Evolutionary conservation across 176 grass and related monocot genomes (phyloP).

Genomic region (Musa troglodytarum): DNA sequence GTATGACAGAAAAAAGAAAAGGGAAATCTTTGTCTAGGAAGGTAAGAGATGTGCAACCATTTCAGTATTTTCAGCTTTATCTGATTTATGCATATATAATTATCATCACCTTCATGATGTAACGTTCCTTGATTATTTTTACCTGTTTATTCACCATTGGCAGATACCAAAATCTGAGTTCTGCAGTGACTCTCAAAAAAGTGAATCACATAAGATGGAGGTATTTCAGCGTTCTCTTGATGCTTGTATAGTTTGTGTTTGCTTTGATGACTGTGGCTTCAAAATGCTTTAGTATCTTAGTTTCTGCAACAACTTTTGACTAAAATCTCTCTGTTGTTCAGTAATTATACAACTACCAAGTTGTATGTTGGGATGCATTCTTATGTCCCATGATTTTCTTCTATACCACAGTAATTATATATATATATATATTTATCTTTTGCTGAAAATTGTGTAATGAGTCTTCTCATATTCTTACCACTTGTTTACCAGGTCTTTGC

Average conservation of each 20-base stretch:
- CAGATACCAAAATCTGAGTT: conserved; percentile 46
- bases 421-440: not conserved
- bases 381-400: too few relatives aligned
- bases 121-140: conserved; percentile 5
- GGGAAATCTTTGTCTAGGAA: conserved; percentile 45
- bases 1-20: conserved; percentile 66
- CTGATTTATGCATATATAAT: not conserved
- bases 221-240: conserved; percentile 17
- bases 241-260: not conserved
- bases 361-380: too few relatives aligned
- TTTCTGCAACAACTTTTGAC: not conserved
- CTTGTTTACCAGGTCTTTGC: conserved; percentile 40
- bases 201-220: conserved; percentile 43
- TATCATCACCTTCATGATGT: not conserved
- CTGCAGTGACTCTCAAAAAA: conserved; percentile 22
- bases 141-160: conserved; percentile 10
- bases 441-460: not conserved
- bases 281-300: not conserved
- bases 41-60: conserved; percentile 34
- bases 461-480: not conserved
- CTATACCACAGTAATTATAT: not conserved
- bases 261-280: not conserved
- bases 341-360: too few relatives aligned
- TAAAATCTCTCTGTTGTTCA: not conserved
- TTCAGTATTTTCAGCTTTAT: not conserved